Base-by-base conservation (phyloP, 441 rosid genomes). In the Francoa sonchifolia region DNA sequence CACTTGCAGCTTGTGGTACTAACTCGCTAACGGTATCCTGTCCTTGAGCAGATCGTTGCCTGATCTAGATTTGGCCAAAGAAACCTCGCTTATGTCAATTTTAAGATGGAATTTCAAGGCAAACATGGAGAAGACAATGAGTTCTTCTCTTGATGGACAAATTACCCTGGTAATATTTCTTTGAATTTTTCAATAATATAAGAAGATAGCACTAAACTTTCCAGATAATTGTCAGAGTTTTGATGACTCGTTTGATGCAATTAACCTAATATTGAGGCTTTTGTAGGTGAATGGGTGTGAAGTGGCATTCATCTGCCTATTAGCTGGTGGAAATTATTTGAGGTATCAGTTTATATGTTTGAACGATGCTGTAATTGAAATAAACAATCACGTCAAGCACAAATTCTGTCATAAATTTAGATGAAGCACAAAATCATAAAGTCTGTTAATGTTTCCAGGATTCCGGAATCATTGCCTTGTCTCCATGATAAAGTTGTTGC, bases 401-500 rank as follows among this genome's bases (percentile, higher is more conserved):
- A 32, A 37, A n/a, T n/a, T n/a, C n/a, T n/a, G n/a, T n/a, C n/a
- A n/a, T n/a, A n/a, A n/a, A n/a, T n/a, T n/a, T n/a, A n/a, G n/a
- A n/a, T n/a, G n/a, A n/a, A n/a, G n/a, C n/a, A n/a, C n/a, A n/a
- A n/a, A n/a, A n/a, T n/a, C n/a, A n/a, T n/a, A n/a, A n/a, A n/a
- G n/a, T n/a, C n/a, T 36, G 36, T 21, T 49, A 17, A 15, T 19
- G 8, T 46, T 61, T 68, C 23, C 57, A 79, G 88, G 69, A 56
- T 59, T 38, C 62, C 60, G 7, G 71, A 71, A 50, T 66, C 65
- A 48, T 55, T 66, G 55, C 88, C 88, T 43, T 57, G 69, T 61
- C 69, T 79, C 46, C 80, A 79, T 51, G 88, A 79, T 62, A 65
- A 68, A 50, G 81, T 79, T 46, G 68, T 79, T 57, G 83, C 74